A percentile compares a stretch with the other conserved stretches of the same genome.
Conservation (phyloP, 768 basidiomycete species). For the Boletus rubropictus region DNA sequence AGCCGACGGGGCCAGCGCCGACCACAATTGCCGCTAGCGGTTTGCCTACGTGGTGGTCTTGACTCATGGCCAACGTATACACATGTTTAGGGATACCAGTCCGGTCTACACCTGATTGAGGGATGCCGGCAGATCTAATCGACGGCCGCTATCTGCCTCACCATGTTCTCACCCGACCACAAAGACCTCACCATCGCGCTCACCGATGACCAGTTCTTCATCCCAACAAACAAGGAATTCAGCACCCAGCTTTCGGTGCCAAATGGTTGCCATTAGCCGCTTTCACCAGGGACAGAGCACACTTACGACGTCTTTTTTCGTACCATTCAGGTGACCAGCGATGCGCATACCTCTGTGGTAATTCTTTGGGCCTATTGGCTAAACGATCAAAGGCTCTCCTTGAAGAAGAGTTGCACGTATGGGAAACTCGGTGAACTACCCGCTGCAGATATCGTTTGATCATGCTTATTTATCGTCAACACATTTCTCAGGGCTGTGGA, state of each 20-base stretch:
- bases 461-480: constrained; percentile 1
- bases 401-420: constrained; percentile 77
- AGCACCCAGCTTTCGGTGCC: constrained; percentile 36
- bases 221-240: constrained; percentile 51
- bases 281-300: background rate
- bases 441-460: constrained; percentile 10
- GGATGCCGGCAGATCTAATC: constrained; percentile 11
- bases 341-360: constrained; percentile 89
- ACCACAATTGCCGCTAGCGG: constrained; percentile 55
- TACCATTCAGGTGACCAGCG: constrained; percentile 37
- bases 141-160: background rate
- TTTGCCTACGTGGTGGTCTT: background rate
- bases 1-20: constrained; percentile 94
- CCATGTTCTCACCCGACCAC: constrained; percentile 15
- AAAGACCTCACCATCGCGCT: constrained; percentile 28
- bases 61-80: constrained; percentile 15
- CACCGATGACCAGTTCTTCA: constrained; percentile 48
- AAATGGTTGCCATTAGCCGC: constrained; percentile 33
- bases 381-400: constrained; percentile 68
- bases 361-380: constrained; percentile 83
- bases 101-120: background rate
- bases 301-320: constrained; percentile 14
- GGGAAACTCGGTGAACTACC: constrained; percentile 60
- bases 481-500: constrained; percentile 59
- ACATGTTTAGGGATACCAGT: background rate